Evolutionary conservation across 2,329 filamentous ascomycete genomes (phyloP).

Genomic region (Anisogramma anomala): DNA sequence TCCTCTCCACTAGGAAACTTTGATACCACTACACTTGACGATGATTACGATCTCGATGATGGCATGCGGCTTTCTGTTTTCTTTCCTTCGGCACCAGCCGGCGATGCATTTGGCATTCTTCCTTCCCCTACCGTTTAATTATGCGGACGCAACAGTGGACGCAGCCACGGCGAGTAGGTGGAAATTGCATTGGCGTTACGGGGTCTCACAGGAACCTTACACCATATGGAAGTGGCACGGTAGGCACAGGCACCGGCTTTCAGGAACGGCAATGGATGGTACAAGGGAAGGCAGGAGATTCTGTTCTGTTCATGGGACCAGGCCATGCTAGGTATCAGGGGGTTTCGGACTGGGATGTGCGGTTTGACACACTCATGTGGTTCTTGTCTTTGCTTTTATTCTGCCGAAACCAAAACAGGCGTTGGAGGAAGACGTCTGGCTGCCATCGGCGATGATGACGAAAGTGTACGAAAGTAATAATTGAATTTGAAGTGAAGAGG

Average conservation of each 20-base stretch:
- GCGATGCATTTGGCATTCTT: slow-evolving; percentile 7
- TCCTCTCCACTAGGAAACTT: slow-evolving; percentile 9
- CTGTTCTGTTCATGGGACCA: too few relatives aligned
- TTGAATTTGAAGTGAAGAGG: slow-evolving; percentile 15
- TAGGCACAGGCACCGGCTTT: background rate
- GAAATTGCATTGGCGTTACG: slow-evolving; percentile 10
- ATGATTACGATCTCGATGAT: slow-evolving; percentile 9
- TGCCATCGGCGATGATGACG: slow-evolving; percentile 2
- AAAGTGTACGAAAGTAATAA: slow-evolving; percentile 13
- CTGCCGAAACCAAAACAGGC: too few relatives aligned
- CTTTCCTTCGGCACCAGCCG: slow-evolving; percentile 1
- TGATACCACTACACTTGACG: slow-evolving; percentile 12
- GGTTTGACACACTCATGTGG: too few relatives aligned
- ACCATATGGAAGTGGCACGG: background rate
- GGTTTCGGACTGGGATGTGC: background rate
- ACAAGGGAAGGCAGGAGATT: slow-evolving; percentile 4
- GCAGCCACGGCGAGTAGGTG: background rate
- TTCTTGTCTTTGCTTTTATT: too few relatives aligned
- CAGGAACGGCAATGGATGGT: background rate
- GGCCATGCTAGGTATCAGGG: too few relatives aligned
- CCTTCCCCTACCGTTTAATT: slow-evolving; percentile 5
- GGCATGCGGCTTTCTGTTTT: slow-evolving; percentile 2
- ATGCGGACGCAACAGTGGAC: background rate
- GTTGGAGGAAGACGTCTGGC: background rate
- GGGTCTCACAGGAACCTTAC: background rate